Conservation (phyloP, 441 rosid species). For the Euphorbia schlechtendalii region DNA sequence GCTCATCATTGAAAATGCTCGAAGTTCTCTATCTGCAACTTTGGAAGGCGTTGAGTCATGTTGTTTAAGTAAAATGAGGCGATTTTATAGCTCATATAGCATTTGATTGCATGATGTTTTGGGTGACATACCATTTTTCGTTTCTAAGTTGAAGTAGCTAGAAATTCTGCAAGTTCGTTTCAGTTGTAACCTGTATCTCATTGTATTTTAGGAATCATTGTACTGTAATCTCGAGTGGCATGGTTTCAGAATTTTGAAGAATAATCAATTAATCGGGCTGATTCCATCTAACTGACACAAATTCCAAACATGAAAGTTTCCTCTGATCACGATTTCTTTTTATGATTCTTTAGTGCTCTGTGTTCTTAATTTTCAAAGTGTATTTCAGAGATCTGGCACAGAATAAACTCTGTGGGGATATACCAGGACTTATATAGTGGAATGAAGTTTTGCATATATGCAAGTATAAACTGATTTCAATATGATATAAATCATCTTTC, state of each 20-base stretch:
- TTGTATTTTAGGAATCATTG: too few relatives aligned
- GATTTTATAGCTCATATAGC: too few relatives aligned
- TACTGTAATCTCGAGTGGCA: too few relatives aligned
- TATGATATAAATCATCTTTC: background rate
- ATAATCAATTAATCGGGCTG: too few relatives aligned
- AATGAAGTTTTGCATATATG: slow-evolving; percentile 94
- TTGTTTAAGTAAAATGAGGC: too few relatives aligned
- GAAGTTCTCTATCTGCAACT: slow-evolving; percentile 29
- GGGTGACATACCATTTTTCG: slow-evolving; percentile 90
- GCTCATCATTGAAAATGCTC: slow-evolving; percentile 63
- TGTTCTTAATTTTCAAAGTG: background rate
- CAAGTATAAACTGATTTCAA: slow-evolving; percentile 29
- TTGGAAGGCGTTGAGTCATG: background rate
- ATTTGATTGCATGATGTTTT: too few relatives aligned
- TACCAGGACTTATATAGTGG: slow-evolving; percentile 93
- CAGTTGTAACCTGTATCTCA: too few relatives aligned
- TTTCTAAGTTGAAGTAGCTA: slow-evolving; percentile 78
- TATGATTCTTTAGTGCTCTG: background rate
- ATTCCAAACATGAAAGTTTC: slow-evolving; percentile 68
- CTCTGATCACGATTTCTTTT: background rate
- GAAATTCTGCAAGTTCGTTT: slow-evolving; percentile 69
- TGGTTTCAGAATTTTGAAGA: too few relatives aligned
- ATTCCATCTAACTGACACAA: slow-evolving; percentile 80
- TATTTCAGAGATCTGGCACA: slow-evolving; percentile 78
- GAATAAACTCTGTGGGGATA: slow-evolving; percentile 78